Evolutionary conservation across 164 flowering plant genomes (phyloP).

Genomic region (Warburgia ugandensis): DNA sequence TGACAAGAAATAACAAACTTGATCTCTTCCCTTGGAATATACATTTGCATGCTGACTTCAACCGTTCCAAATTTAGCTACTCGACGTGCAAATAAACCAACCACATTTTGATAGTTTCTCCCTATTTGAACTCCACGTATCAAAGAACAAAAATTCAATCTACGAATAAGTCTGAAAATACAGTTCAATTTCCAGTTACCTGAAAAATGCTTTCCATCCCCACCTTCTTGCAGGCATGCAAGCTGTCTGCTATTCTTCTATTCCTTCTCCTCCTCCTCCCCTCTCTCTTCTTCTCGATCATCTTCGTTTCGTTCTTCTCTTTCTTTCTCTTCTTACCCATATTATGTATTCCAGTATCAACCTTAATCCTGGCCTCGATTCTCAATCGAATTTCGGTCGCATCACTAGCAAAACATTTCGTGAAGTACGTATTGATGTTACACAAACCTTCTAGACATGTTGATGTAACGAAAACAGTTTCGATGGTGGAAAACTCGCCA

Average conservation of each 20-base stretch:
- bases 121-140: neutral
- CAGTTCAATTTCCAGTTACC: neutral
- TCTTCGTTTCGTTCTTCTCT: slow-evolving; percentile 1
- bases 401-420: neutral
- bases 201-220: neutral
- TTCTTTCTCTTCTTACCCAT: slow-evolving; percentile 4
- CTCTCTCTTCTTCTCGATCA: neutral
- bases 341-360: neutral
- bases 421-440: neutral
- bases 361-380: neutral
- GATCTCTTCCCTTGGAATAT: too few species aligned
- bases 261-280: neutral
- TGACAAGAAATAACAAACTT: too few species aligned
- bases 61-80: neutral
- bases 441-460: neutral
- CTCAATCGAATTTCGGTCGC: neutral
- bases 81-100: neutral
- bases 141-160: neutral
- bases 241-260: neutral
- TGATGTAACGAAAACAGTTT: neutral
- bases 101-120: neutral
- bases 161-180: neutral
- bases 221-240: neutral
- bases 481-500: neutral
- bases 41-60: neutral